Base-by-base conservation (phyloP, 2,329 filamentous ascomycete genomes). In the Diaporthe batatas region DNA sequence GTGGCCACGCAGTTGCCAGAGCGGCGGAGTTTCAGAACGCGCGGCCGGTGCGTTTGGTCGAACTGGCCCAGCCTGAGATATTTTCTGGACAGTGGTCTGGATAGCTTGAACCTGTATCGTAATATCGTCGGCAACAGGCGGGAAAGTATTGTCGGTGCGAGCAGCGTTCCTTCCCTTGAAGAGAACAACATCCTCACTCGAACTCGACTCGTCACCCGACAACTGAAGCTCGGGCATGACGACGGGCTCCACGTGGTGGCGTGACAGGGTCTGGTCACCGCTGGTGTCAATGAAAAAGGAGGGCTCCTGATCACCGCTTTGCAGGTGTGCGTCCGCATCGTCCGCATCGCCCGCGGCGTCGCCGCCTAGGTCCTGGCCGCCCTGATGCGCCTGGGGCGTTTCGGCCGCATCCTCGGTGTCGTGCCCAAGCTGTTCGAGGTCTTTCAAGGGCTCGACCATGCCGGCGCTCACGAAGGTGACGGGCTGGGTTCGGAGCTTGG, bases 131-230 rank as follows among this genome's bases (percentile, higher is more conserved):
- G 80, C 36, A 6, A 53, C 32, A 67, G 51, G 39, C 64, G 34
- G 47, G 14, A 54, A 58, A 25, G 54, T 18, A 21, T 72, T 51
- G 58, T 71, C 70, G 54, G 77, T 78, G 14, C 72, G 77, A 59
- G 70, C 71, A 49, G 42, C 53, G 29, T 70, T 74, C 80, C 77
- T 76, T 72, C 77, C 79, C 79, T 85, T 87, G 79, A 93, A 94
- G 0, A 94, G 78, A 59, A 95, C 90, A 6, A 94, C 84, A 75
- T 98, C 94, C 62, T 93, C 93, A 77, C 91, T 93, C 0, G 92
- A 93, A 75, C 90, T 86, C 23, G 76, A 78, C 6, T 74, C 77
- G 5, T 75, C 74, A 44, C 76, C 75, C 8, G 80, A 76, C 2
- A 76, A 73, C 16, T 70, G 75, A 42, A 59, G 75, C 53, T 68